Conservation (phyloP, 1,284 basidiomycete species). For the Pulchroboletus neoregius region DNA sequence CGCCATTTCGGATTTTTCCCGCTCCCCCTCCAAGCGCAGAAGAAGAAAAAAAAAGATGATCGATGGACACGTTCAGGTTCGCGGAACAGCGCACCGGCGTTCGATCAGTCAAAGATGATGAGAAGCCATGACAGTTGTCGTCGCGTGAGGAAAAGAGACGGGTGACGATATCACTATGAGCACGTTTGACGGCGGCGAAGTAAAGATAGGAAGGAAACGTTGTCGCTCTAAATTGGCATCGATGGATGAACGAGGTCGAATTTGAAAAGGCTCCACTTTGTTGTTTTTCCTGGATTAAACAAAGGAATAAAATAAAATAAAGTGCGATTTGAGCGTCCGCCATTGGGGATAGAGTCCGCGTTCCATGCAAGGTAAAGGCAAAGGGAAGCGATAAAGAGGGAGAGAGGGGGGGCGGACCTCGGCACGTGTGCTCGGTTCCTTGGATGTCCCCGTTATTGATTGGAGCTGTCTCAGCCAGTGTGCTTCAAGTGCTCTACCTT, state of each 20-base stretch:
- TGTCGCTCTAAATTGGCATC: no score
- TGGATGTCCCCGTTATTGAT: constrained; percentile 8
- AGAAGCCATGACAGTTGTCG: neutral
- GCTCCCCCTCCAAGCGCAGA: constrained; percentile 5
- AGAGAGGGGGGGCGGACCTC: neutral
- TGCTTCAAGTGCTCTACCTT: neutral
- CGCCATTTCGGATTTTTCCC: constrained; percentile 8
- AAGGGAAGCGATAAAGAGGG: neutral
- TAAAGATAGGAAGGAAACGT: no score
- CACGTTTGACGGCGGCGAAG: no score
- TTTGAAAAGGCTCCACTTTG: constrained; percentile 27
- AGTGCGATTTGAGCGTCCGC: no score
- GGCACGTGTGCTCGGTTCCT: constrained; percentile 21
- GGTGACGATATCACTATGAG: no score
- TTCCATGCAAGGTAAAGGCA: neutral
- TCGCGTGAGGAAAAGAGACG: no score
- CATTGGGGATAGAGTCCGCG: neutral
- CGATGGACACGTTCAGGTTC: constrained; percentile 17
- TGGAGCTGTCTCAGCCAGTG: constrained; percentile 9
- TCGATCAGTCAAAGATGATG: neutral
- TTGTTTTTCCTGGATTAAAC: neutral
- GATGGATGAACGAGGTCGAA: constrained; percentile 7
- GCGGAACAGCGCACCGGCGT: neutral
- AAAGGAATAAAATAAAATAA: neutral
- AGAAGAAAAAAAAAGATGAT: neutral